These are phyloP conservation scores for Podila horticola DNA, from an alignment of 192 early-diverging fungal species.

Conservation along the genomic window DNA sequence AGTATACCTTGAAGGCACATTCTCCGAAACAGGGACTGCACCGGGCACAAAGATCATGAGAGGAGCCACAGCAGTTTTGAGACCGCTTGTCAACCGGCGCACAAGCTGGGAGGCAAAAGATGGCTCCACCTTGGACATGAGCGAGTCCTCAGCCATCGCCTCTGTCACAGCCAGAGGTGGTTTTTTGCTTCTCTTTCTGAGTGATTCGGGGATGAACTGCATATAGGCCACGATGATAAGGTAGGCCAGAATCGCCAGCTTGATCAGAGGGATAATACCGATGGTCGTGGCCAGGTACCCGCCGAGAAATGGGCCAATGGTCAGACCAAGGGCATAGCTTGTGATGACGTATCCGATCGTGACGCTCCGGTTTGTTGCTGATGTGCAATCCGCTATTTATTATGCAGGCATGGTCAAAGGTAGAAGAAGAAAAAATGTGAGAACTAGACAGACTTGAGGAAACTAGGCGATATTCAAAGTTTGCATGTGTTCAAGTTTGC, in stretches of 20 bases:
- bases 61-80: neutral
- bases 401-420: neutral
- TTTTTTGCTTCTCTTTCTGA: neutral
- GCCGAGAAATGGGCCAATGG: conserved; percentile 1
- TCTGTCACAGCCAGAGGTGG: neutral
- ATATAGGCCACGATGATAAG: neutral
- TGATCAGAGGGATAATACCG: neutral
- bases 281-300: conserved; percentile 1
- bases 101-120: neutral
- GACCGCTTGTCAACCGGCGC: neutral
- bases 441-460: neutral
- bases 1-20: conserved; percentile 9
- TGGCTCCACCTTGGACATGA: neutral
- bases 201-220: conserved; percentile 9
- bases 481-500: neutral
- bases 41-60: conserved; percentile 11
- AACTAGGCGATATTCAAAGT: neutral
- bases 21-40: neutral
- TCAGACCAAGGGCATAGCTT: neutral
- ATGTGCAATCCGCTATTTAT: conserved; percentile 22
- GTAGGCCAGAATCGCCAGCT: neutral
- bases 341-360: conserved; percentile 8
- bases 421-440: neutral
- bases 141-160: too few relatives aligned
- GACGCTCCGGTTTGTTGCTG: neutral